Evolutionary conservation across 495 filamentous ascomycete genomes (phyloP), one percentile per base, ranked within the genome.

Genomic region (Daldinia vernicosa): DNA sequence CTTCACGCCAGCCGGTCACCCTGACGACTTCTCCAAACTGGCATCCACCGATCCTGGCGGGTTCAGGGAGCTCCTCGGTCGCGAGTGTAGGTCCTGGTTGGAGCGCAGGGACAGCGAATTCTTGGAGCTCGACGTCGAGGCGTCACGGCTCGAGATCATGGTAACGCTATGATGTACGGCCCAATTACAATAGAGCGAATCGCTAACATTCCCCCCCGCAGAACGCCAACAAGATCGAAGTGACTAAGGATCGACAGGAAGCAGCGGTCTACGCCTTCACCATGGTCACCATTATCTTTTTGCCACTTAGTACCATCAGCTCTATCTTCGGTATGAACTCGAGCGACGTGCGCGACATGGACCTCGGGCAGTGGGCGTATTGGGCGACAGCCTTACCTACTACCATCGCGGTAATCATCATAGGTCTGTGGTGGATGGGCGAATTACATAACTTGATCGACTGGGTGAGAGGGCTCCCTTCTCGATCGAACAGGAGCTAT

Each of bases 281-380:
- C n/a, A 86, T 89, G 32, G 87, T 89, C 74, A 89, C 86, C 43
- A 86, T 90, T 61, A 85, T 90, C 32, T 89, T 89, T 75, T 79
- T 90, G 32, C 88, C 88, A n/a, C 77, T 89, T 1, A 85, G 83
- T 22, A 89, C 89, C 75, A 89, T 89, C 74, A 89, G 87, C 5
- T 86, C 85, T 4, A 74, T 90, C 5, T 89, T 89, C 65, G 89
- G 88, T 15, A 87, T 90, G 77, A 89, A 90, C 57, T 81, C 84
- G 17, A 74, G 66, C 60, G 85, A 86, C 69, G 71, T 87, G 5
- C 80, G 84, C 12, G 80, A 85, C 69, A 86, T 84, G 84, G 72
- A 80, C 1, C 43, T 57, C 2, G 77, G 71, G 0, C 84, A 87
- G 72, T 78, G 79, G 76, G 70, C 82, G 1, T 88, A 84, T 67